phyloP scores from a whole-genome alignment of 805 yeast species.

The Candida rishiriensis region DNA sequence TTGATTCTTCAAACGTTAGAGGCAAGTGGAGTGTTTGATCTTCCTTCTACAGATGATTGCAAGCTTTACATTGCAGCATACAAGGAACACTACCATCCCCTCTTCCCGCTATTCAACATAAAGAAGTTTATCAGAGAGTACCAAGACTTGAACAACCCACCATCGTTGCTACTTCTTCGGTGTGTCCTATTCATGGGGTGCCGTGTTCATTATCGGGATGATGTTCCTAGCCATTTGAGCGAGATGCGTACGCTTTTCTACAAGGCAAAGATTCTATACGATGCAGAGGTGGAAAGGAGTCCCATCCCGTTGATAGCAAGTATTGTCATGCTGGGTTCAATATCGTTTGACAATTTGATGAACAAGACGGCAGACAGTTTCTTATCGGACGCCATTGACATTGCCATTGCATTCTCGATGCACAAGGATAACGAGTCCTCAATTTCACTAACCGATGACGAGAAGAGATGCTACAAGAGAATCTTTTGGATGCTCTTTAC shows the following conservation, averaged over 20 bases:
- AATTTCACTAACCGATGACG: conserved; percentile 2
- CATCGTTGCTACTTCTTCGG: conserved; percentile 54
- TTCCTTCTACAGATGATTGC: conserved; percentile 55
- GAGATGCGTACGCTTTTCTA: conserved; percentile 49
- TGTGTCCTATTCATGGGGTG: conserved; percentile 63
- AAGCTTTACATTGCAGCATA: conserved; percentile 54
- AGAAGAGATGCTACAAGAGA: conserved; percentile 48
- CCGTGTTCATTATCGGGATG: background rate
- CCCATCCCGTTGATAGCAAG: conserved; percentile 44
- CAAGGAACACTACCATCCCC: conserved; percentile 60
- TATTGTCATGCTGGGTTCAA: background rate
- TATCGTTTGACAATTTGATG: conserved; percentile 48
- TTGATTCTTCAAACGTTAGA: conserved; percentile 58
- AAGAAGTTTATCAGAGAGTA: conserved; percentile 53
- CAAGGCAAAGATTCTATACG: conserved; percentile 54
- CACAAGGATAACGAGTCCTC: conserved; percentile 40
- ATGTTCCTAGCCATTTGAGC: conserved; percentile 37
- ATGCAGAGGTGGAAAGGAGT: conserved; percentile 61
- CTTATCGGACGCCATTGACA: conserved; percentile 54
- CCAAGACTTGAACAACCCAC: conserved; percentile 49
- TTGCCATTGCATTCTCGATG: conserved; percentile 67
- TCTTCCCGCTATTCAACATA: conserved; percentile 60
- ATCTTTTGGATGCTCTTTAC: conserved; percentile 70
- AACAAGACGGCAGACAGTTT: background rate
- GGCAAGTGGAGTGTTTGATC: conserved; percentile 60